Percentiles rank a stretch among this genome's conserved stretches.
Evolutionary conservation across 108 stramenopile species (phyloP).

Genomic region (Skeletonema menzelii): DNA sequence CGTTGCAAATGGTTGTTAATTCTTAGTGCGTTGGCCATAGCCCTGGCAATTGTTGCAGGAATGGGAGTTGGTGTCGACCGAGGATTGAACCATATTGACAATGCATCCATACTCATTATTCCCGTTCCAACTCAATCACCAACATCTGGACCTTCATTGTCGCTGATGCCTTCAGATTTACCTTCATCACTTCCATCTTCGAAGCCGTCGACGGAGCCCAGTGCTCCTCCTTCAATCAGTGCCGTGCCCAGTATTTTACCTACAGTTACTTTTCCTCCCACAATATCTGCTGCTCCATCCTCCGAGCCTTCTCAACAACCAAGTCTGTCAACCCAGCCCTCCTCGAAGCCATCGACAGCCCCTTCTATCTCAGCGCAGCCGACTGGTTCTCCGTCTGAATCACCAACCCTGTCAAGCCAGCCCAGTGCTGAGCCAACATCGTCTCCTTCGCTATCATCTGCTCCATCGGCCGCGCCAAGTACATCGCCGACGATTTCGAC

Average conservation of each 20-base stretch:
- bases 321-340: neutral
- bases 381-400: neutral
- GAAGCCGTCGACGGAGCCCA: neutral
- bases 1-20: neutral
- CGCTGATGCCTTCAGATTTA: neutral
- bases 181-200: neutral
- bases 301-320: neutral
- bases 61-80: constrained; percentile 8
- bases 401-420: neutral
- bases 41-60: neutral
- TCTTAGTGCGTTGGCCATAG: neutral
- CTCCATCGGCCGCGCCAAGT: neutral
- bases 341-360: neutral
- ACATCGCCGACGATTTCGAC: neutral
- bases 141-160: neutral
- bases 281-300: neutral
- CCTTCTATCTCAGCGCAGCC: neutral
- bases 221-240: neutral
- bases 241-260: neutral
- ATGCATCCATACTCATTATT: neutral
- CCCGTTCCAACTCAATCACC: constrained; percentile 5
- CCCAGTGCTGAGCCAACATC: neutral
- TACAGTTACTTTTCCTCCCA: neutral
- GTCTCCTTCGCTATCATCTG: neutral
- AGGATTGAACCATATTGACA: constrained; percentile 2